Evolutionary conservation across 345 rosid genomes (phyloP).

Genomic region (Hevea brasiliensis): DNA sequence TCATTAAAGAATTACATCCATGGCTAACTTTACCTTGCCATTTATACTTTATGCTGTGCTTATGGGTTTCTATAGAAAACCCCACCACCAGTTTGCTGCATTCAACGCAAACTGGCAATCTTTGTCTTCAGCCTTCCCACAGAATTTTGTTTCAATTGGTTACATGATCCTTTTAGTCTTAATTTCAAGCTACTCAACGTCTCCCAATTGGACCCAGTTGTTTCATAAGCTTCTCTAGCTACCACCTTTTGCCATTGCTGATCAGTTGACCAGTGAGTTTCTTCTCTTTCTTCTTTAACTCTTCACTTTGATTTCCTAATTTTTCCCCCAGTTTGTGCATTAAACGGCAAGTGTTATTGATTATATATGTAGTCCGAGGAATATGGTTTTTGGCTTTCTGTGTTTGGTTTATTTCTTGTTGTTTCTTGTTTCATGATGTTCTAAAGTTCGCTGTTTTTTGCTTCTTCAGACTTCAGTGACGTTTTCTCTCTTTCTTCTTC

Average conservation of each 20-base stretch:
- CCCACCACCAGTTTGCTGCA: neutral
- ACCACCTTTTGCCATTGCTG: constrained; percentile 9
- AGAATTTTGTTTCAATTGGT: neutral
- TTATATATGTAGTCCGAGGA: neutral
- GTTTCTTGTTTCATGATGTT: neutral
- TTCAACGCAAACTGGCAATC: neutral
- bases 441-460: too few relatives aligned
- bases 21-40: constrained; percentile 21
- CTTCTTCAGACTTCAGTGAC: neutral
- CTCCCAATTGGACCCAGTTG: neutral
- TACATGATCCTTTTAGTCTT: neutral
- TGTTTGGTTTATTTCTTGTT: neutral
- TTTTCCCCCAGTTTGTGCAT: neutral
- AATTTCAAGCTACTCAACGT: neutral
- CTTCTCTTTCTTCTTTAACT: neutral
- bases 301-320: neutral
- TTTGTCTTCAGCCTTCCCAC: neutral
- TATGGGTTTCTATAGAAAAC: constrained; percentile 11
- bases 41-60: constrained; percentile 4
- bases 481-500: neutral
- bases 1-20: constrained; percentile 12
- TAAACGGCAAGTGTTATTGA: neutral
- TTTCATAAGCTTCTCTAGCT: neutral
- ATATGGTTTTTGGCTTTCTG: neutral
- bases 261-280: neutral